Evolutionary conservation across 73 alveolate species (phyloP), one percentile per base, ranked within the genome.

Genomic region (Blepharisma stoltei): DNA sequence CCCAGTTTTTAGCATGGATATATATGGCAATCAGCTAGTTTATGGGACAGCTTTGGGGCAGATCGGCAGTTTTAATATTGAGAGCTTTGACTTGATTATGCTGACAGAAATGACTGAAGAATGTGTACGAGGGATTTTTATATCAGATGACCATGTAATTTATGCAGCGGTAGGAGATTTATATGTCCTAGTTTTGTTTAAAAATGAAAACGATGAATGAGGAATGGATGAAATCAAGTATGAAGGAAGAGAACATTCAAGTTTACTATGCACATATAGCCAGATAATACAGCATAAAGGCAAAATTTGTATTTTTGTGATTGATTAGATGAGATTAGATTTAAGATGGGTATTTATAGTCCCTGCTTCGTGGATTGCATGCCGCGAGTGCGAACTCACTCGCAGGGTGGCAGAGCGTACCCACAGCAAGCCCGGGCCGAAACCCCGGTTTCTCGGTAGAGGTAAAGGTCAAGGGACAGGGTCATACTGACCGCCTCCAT

Each of bases 21-120:
- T 60, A 18, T 20, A n/a, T 9, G 73, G 73, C 5, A 60, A n/a
- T 20, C 45, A 60, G 11, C 18, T 60, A 4, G 73, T 60, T 60
- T 25, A 60, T 60, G 73, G 73, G 18, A 14, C 73, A 25, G 73
- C 73, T 60, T 25, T 60, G 5, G 73, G 73, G 18, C 73, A 60
- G 23, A 25, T 60, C 5, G 73, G 73, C 5, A 20, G 14, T 60
- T 25, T 60, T 3, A 14, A 60, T 11, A 20, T 25, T n/a, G 23
- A n/a, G 18, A 60, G 46, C 14, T 14, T 14, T 8, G 73, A 60
- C n/a, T 38, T 14, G 45, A 20, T 60, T 60, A 8, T 60, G 49
- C 11, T 60, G 18, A 60, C 73, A 18, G 73, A 60, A 60, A 60
- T 60, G 46, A 38, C 73, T 20, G 73, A 60, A 25, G 73, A 60